Conservation (phyloP, 805 yeast genomes). For the Tetrapisispora taiwanensis region DNA sequence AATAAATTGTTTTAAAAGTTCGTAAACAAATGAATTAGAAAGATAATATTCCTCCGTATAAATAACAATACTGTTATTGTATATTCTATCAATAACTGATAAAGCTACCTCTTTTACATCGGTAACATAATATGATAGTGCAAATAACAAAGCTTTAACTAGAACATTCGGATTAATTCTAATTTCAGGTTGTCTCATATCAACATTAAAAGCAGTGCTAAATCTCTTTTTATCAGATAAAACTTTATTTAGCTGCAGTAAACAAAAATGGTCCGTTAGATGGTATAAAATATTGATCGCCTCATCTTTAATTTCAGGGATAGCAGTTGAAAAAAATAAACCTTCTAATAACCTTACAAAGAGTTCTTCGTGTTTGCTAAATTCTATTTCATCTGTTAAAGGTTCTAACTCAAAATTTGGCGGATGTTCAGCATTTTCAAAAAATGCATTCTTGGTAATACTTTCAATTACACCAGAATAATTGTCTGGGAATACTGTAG, state of each 20-base stretch:
- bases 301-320: slow-evolving; percentile 60
- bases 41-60: slow-evolving; percentile 65
- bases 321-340: slow-evolving; percentile 64
- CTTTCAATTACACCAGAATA: slow-evolving; percentile 37
- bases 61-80: slow-evolving; percentile 48
- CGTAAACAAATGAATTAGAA: slow-evolving; percentile 64
- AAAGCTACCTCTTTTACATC: slow-evolving; percentile 66
- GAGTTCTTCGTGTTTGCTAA: slow-evolving; percentile 55
- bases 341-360: slow-evolving; percentile 56
- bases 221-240: slow-evolving; percentile 57
- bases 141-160: slow-evolving; percentile 64
- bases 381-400: slow-evolving; percentile 38
- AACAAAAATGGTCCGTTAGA: slow-evolving; percentile 66
- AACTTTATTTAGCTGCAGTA: slow-evolving; percentile 67
- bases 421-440: slow-evolving; percentile 20
- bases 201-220: slow-evolving; percentile 60
- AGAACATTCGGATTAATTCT: slow-evolving; percentile 59
- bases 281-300: slow-evolving; percentile 54
- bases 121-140: slow-evolving; percentile 65
- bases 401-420: slow-evolving; percentile 33
- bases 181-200: slow-evolving; percentile 69
- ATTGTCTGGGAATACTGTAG: slow-evolving; percentile 32
- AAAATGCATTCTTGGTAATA: slow-evolving; percentile 36
- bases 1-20: slow-evolving; percentile 69
- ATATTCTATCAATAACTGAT: slow-evolving; percentile 52